Conservation (phyloP, 129 eudicot species). For the Tagetes erecta region DNA sequence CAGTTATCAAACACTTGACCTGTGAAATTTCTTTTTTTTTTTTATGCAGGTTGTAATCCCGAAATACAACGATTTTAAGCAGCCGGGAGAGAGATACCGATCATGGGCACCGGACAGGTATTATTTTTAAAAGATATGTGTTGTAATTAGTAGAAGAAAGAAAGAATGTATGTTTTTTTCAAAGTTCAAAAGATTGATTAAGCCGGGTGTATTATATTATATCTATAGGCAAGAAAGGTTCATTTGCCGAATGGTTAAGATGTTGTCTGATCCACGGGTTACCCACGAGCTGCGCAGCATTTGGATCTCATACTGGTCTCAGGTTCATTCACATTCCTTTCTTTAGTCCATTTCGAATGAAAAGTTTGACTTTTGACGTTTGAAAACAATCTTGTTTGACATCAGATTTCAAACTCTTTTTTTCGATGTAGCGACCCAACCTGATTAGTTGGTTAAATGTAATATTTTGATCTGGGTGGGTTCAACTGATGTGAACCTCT, state of each 20-base stretch:
- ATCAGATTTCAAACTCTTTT: background rate
- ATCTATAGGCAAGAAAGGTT: constrained; percentile 69
- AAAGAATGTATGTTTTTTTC: background rate
- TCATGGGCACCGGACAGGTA: constrained; percentile 75
- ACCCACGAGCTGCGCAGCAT: constrained; percentile 74
- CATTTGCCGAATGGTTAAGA: constrained; percentile 49
- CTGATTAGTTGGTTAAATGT: too few species aligned
- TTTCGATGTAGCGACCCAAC: background rate
- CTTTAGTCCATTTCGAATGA: too few species aligned
- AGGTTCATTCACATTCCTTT: constrained; percentile 39
- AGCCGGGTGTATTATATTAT: background rate
- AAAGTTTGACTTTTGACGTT: background rate
- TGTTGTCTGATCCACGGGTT: constrained; percentile 66
- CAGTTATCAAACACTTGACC: too few species aligned
- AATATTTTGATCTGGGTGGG: too few species aligned
- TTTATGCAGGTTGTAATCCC: constrained; percentile 47
- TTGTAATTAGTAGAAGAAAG: too few species aligned
- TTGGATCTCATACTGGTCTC: constrained; percentile 76
- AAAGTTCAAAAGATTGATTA: background rate
- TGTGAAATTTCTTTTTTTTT: background rate
- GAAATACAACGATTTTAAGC: constrained; percentile 68
- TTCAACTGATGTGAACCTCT: background rate
- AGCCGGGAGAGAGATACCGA: constrained; percentile 79
- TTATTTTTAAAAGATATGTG: too few species aligned
- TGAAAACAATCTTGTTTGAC: background rate